phyloP scores from a whole-genome alignment of 2,329 filamentous ascomycete genomes.

The Hypomyces perniciosus region DNA sequence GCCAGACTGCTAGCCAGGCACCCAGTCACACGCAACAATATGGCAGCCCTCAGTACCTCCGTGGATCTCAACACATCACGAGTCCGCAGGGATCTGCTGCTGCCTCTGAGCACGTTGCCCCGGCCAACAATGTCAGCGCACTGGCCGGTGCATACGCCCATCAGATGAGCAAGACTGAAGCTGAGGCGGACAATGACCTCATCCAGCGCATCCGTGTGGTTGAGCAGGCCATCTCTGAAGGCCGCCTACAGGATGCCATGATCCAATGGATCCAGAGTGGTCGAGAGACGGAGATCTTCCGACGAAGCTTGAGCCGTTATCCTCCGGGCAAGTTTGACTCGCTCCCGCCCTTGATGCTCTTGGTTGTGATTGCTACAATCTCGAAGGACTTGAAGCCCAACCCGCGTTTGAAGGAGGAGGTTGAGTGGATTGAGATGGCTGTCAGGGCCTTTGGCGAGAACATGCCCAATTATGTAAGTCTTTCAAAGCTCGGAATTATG shows the following conservation, averaged over 20 bases:
- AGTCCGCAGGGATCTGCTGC: constrained; percentile 29
- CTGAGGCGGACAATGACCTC: constrained; percentile 44
- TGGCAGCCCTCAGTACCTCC: constrained; percentile 32
- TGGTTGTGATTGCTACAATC: constrained; percentile 60
- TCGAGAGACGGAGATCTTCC: constrained; percentile 58
- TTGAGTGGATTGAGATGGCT: constrained; percentile 56
- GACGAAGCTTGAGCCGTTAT: constrained; percentile 35
- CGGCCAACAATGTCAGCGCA: constrained; percentile 27
- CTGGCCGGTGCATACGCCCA: constrained; percentile 31
- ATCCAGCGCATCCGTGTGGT: constrained; percentile 52
- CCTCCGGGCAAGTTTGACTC: constrained; percentile 41
- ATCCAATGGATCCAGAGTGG: constrained; percentile 62
- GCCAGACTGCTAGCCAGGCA: constrained; percentile 22
- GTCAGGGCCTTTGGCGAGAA: constrained; percentile 47
- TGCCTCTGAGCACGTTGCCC: constrained; percentile 29
- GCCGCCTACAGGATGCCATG: constrained; percentile 56
- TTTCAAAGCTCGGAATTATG: not conserved
- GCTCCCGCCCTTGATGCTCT: constrained; percentile 54
- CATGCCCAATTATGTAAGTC: constrained; percentile 46
- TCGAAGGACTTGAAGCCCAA: constrained; percentile 51
- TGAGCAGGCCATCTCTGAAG: constrained; percentile 54
- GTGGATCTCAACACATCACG: constrained; percentile 25
- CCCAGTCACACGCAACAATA: constrained; percentile 27
- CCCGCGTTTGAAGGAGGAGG: constrained; percentile 47
- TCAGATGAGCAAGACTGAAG: constrained; percentile 30